phyloP scores from a whole-genome alignment of 495 filamentous ascomycete species.

The Jackrogersella multiformis region DNA sequence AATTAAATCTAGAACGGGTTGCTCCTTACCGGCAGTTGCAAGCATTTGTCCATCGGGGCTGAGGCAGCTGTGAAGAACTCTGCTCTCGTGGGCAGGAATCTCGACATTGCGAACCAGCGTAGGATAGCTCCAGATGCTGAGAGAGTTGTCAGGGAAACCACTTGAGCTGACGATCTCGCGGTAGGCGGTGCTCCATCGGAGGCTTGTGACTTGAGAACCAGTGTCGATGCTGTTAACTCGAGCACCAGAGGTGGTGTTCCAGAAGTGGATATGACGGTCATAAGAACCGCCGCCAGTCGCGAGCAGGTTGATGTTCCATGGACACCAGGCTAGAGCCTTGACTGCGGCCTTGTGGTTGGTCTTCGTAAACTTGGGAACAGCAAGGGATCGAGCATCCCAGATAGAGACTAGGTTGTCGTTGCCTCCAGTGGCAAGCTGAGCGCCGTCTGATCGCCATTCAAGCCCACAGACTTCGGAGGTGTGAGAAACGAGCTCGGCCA shows the following conservation, averaged over 20 bases:
- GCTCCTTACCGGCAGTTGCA: slow-evolving; percentile 77
- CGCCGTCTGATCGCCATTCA: slow-evolving; percentile 95
- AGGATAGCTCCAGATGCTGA: slow-evolving; percentile 99
- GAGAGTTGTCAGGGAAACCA: slow-evolving; percentile 97
- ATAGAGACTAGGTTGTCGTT: slow-evolving; percentile 99
- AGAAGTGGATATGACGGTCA: slow-evolving; percentile 98
- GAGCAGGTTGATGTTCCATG: slow-evolving; percentile 96
- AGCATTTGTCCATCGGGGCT: slow-evolving; percentile 98
- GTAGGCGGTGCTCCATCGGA: slow-evolving; percentile 95
- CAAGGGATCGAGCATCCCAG: slow-evolving; percentile 94
- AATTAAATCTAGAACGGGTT: neutral
- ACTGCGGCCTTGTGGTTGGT: slow-evolving; percentile 98
- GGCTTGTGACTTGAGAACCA: slow-evolving; percentile 92
- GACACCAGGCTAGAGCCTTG: slow-evolving; percentile 98
- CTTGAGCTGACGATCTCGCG: slow-evolving; percentile 97
- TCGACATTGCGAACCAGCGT: slow-evolving; percentile 95
- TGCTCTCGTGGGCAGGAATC: slow-evolving; percentile 98
- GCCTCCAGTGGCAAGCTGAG: slow-evolving; percentile 94
- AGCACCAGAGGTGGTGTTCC: slow-evolving; percentile 97
- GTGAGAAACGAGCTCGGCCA: slow-evolving; percentile 94
- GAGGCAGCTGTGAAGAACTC: slow-evolving; percentile 92
- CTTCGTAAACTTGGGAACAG: slow-evolving; percentile 97
- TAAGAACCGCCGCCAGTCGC: slow-evolving; percentile 96
- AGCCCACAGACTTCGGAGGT: slow-evolving; percentile 97
- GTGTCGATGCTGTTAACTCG: slow-evolving; percentile 99